Percentiles rank a stretch among this genome's conserved stretches.
Conservation (phyloP, 2,329 filamentous ascomycete species). For the Botryosphaeria dothidea region DNA sequence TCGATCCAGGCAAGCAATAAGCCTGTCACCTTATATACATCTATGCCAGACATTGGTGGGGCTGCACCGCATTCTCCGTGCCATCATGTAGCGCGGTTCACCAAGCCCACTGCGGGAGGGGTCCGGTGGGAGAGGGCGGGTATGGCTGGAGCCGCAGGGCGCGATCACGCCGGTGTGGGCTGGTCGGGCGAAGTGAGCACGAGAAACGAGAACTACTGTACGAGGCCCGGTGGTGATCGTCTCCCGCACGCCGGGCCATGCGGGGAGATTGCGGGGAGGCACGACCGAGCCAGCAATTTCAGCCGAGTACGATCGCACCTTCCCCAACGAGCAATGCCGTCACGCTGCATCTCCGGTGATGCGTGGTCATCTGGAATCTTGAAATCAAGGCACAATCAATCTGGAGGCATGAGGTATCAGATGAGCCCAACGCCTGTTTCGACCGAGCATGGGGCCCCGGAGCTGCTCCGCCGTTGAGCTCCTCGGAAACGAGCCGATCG, state of each 20-base stretch:
- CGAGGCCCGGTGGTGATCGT: background rate
- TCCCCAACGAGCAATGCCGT: background rate
- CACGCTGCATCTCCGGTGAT: background rate
- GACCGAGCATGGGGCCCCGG: no score
- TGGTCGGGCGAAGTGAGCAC: background rate
- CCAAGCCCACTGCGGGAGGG: background rate
- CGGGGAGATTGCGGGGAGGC: slow-evolving; percentile 9
- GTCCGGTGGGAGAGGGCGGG: background rate
- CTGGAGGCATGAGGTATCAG: background rate
- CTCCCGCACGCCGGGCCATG: background rate
- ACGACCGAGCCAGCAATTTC: background rate
- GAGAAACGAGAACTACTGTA: background rate
- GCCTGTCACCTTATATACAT: background rate
- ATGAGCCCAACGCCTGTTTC: no score
- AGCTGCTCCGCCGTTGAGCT: background rate
- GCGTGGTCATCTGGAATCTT: background rate
- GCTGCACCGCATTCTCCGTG: background rate
- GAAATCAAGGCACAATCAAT: background rate
- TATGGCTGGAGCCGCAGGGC: background rate
- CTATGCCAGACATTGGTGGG: background rate
- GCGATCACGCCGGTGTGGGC: background rate
- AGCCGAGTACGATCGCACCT: slow-evolving; percentile 8
- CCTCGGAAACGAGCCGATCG: background rate
- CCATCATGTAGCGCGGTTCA: background rate
- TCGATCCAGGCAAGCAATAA: background rate